A percentile compares a stretch with the other conserved stretches of the same genome.
Conservation (phyloP, 2,329 filamentous ascomycete genomes). For the Colletotrichum sp. region DNA sequence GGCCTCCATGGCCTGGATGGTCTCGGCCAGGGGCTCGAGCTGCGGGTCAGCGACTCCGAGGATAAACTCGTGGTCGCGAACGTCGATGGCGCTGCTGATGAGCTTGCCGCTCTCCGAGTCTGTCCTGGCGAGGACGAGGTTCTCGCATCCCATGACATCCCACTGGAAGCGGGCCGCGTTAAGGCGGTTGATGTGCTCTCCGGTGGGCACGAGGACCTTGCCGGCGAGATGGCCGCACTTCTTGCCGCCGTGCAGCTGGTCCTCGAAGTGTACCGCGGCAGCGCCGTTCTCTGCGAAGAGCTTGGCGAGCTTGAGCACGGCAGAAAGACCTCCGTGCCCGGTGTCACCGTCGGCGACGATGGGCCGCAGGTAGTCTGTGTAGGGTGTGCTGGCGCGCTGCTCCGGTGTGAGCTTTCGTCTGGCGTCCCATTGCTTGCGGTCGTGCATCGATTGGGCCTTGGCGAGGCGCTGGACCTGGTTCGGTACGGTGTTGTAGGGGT, state of each 20-base stretch:
- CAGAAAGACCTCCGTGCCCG: slow-evolving; percentile 89
- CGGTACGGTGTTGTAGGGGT: slow-evolving; percentile 98
- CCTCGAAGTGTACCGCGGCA: slow-evolving; percentile 95
- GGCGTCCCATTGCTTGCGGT: slow-evolving; percentile 91
- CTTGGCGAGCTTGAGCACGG: slow-evolving; percentile 95
- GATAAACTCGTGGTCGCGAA: slow-evolving; percentile 96
- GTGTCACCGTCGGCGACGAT: slow-evolving; percentile 98
- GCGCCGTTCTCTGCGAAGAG: slow-evolving; percentile 97
- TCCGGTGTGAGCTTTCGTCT: slow-evolving; percentile 78
- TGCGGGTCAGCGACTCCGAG: slow-evolving; percentile 79
- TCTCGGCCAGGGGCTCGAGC: slow-evolving; percentile 84
- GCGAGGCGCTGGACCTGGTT: slow-evolving; percentile 96
- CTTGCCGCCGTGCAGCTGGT: slow-evolving; percentile 97
- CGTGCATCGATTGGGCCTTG: slow-evolving; percentile 96
- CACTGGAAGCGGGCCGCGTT: slow-evolving; percentile 94
- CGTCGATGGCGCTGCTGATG: slow-evolving; percentile 88
- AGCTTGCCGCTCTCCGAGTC: slow-evolving; percentile 94
- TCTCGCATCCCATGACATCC: slow-evolving; percentile 97
- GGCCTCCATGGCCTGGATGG: slow-evolving; percentile 87
- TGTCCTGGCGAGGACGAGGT: slow-evolving; percentile 91
- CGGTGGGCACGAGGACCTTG: slow-evolving; percentile 91
- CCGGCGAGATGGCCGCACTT: slow-evolving; percentile 97
- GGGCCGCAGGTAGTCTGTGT: slow-evolving; percentile 89
- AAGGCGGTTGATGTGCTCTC: slow-evolving; percentile 95
- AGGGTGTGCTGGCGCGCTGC: slow-evolving; percentile 77